A percentile compares a stretch with the other conserved stretches of the same genome.
Conservation (phyloP, 1,284 basidiomycete species). For the Ceratobasidium papillatum region DNA sequence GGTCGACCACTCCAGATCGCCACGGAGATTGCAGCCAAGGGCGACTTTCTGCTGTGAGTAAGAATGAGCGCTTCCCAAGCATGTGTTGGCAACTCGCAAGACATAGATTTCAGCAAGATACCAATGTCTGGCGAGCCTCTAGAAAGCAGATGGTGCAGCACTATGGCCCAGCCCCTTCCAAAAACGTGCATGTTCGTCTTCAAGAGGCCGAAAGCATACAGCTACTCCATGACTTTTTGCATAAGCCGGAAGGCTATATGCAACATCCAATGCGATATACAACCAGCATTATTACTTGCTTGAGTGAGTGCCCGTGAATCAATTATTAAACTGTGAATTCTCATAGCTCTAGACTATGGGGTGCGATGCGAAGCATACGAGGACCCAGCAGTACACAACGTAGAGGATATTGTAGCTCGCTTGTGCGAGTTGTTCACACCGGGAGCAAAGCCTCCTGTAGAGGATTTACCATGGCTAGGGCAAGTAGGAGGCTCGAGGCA, state of each 20-base stretch:
- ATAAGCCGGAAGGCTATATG: background rate
- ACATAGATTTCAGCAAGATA: constrained; percentile 22
- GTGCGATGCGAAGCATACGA: constrained; percentile 27
- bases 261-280: constrained; percentile 33
- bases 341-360: constrained; percentile 36
- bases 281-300: constrained; percentile 13
- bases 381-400: constrained; percentile 6
- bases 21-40: background rate
- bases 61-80: no score
- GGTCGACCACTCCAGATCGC: background rate
- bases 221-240: constrained; percentile 22
- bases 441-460: constrained; percentile 18
- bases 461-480: constrained; percentile 26
- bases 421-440: constrained; percentile 9
- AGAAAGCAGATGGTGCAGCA: constrained; percentile 22
- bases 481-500: background rate
- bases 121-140: background rate
- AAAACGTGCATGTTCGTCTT: background rate
- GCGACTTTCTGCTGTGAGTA: background rate
- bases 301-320: constrained; percentile 1
- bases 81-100: background rate
- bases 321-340: no score
- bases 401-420: constrained; percentile 14
- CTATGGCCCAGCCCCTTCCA: background rate
- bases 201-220: constrained; percentile 30